Percentiles rank a stretch among this genome's conserved stretches.
Conservation (phyloP, 768 basidiomycete species). For the Terana coerulea region DNA sequence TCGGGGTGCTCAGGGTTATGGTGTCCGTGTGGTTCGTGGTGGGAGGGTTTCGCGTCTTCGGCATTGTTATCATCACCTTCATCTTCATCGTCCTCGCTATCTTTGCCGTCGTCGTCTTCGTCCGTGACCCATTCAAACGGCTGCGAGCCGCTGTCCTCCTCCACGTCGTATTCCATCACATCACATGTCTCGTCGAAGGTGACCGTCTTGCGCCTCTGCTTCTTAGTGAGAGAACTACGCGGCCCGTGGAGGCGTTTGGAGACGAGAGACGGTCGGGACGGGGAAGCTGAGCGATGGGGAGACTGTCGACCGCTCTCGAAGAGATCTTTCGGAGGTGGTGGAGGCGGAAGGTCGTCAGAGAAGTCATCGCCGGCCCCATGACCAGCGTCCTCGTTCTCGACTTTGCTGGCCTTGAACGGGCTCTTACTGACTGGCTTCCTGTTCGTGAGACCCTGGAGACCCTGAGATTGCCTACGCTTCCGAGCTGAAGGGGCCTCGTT, state of each 20-base stretch:
- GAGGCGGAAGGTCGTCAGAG: slow-evolving; percentile 20
- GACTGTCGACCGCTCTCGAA: slow-evolving; percentile 7
- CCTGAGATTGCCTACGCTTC: slow-evolving; percentile 74
- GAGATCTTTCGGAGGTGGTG: slow-evolving; percentile 20
- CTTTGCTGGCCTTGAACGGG: slow-evolving; percentile 53
- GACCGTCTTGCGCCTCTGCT: slow-evolving; percentile 69
- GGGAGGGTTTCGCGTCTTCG: slow-evolving; percentile 14
- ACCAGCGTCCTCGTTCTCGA: slow-evolving; percentile 24
- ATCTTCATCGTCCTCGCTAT: slow-evolving; percentile 12
- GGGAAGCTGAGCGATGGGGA: slow-evolving; percentile 24
- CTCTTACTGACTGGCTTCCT: slow-evolving; percentile 81
- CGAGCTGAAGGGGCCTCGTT: slow-evolving; percentile 68
- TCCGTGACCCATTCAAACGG: slow-evolving; percentile 40
- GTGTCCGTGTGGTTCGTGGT: slow-evolving; percentile 6
- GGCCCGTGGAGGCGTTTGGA: slow-evolving; percentile 46
- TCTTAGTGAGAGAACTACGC: slow-evolving; percentile 69
- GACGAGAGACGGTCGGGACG: slow-evolving; percentile 23
- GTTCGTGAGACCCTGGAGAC: slow-evolving; percentile 67
- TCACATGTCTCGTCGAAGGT: slow-evolving; percentile 78
- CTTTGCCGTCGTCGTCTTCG: slow-evolving; percentile 20
- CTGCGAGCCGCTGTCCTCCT: slow-evolving; percentile 40
- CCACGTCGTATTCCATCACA: slow-evolving; percentile 75
- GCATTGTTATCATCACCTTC: slow-evolving; percentile 17
- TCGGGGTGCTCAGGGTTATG: background rate
- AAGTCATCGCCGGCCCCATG: background rate